Conservation (phyloP, 2,329 filamentous ascomycete species). For the Penicillium sp. region DNA sequence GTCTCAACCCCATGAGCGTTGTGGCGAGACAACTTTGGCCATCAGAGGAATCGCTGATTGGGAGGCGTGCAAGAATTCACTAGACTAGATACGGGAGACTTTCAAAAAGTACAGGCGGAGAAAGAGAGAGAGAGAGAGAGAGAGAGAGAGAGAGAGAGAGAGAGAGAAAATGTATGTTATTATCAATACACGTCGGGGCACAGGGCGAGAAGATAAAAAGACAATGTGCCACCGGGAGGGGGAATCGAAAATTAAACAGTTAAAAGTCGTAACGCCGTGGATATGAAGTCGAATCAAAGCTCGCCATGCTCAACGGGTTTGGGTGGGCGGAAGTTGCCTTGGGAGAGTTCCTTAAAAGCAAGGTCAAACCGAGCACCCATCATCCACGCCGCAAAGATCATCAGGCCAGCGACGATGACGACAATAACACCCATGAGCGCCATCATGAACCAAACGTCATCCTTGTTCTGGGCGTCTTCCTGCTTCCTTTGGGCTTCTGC, state of each 20-base stretch:
- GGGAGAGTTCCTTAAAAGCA: conserved; percentile 58
- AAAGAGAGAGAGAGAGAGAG: conserved; percentile 2
- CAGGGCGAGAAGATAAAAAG: conserved; percentile 25
- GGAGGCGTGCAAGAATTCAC: conserved; percentile 80
- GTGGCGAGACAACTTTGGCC: conserved; percentile 96
- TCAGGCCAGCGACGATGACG: conserved; percentile 68
- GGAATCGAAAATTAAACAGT: conserved; percentile 27
- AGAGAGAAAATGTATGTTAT: conserved; percentile 24
- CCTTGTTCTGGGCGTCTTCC: conserved; percentile 53
- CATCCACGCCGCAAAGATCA: conserved; percentile 78
- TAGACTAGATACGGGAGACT: conserved; percentile 16
- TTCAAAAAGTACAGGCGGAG: neutral
- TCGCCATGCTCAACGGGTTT: conserved; percentile 36
- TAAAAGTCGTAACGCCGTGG: conserved; percentile 35
- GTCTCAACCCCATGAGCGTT: too few species aligned
- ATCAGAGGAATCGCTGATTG: conserved; percentile 92
- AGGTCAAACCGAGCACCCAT: conserved; percentile 82
- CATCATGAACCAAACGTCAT: conserved; percentile 65
- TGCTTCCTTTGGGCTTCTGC: conserved; percentile 54
- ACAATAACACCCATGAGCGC: conserved; percentile 72
- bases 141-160: too few species aligned
- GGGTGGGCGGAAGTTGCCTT: conserved; percentile 49
- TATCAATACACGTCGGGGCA: conserved; percentile 36
- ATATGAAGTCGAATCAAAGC: conserved; percentile 35
- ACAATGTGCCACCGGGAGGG: conserved; percentile 31